A percentile compares a stretch with the other conserved stretches of the same genome.
These are phyloP conservation scores for Clitopilus hobsonii DNA, from an alignment of 768 basidiomycete species.

Conservation along the genomic window DNA sequence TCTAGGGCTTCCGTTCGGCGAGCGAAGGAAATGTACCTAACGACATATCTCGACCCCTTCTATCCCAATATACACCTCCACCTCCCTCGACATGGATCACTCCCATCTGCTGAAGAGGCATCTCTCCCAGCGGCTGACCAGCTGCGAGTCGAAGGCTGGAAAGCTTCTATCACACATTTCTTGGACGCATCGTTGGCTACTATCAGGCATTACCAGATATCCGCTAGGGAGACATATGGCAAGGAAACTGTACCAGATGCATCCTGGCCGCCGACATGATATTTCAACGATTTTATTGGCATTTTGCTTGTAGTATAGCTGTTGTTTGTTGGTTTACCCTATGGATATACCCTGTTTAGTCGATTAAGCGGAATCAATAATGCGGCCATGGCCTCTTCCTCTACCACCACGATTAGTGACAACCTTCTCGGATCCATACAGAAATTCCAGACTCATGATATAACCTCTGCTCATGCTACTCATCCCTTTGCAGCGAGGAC, in stretches of 20 bases:
- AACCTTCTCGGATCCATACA: constrained; percentile 38
- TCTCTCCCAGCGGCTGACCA: constrained; percentile 30
- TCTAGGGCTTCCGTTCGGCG: constrained; percentile 40
- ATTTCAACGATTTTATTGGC: constrained; percentile 1
- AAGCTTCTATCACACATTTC: constrained; percentile 29
- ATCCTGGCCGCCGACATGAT: constrained; percentile 36
- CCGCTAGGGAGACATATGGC: constrained; percentile 42
- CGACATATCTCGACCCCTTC: constrained; percentile 75
- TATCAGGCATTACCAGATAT: constrained; percentile 29
- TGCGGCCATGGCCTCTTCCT: constrained; percentile 9
- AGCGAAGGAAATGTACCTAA: constrained; percentile 58
- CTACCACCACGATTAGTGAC: constrained; percentile 21
- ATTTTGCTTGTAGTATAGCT: constrained; percentile 4
- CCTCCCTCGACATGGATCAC: constrained; percentile 29
- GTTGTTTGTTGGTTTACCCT: constrained; percentile 4
- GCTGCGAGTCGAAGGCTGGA: constrained; percentile 36
- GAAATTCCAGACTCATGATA: constrained; percentile 31
- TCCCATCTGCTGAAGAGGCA: constrained; percentile 22
- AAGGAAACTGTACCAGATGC: constrained; percentile 21
- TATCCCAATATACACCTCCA: constrained; percentile 66
- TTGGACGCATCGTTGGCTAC: constrained; percentile 29
- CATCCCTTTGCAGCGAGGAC: constrained; percentile 43
- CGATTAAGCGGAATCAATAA: constrained; percentile 5
- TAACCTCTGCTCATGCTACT: constrained; percentile 27
- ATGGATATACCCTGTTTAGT: not conserved